Base-by-base conservation (phyloP, 768 basidiomycete genomes). In the Mycena haematopus region DNA sequence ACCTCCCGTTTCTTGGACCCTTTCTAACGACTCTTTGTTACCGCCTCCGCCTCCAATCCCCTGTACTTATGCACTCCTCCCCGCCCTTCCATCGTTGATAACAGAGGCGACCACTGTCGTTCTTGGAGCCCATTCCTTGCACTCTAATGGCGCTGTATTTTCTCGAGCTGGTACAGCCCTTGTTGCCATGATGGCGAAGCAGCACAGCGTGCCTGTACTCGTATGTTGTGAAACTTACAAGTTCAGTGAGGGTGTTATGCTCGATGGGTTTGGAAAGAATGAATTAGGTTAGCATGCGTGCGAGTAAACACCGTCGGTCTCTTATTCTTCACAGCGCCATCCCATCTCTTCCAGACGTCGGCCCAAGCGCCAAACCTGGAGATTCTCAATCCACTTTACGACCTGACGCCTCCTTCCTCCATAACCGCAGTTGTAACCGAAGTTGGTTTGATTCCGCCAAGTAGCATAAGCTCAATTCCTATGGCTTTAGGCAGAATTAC, bases 221-320 rank as follows among this genome's bases (percentile, higher is more conserved):
- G 95, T 97, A 25, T 98, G 95, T 66, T 97, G 96, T 69, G 97
- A 99, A 77, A 99, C 97, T 5, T 99, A 99, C 79, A 99, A 99
- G 75, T 99, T 96, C 70, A 92, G 92, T 19, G 96, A 99, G 69
- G 87, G 87, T 35, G 90, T 99, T 29, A 89, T 92, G 75, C 80
- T 99, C 57, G 97, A 99, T 74, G 91, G 91, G 21, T 95, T 99
- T 68, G 94, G 92, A 46, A 95, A 93, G 75, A 99, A 99, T 70
- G 97, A 99, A 76, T 80, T 98, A 42, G 97, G 96, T 93, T 67
- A 73, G 85, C 50, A 38, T 17, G 27, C 25, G 53, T 62, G 38
- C 6, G 3, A 51, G 25, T 47, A 24, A 27, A 42, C 47, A 21
- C 25, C 1, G 19, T 44, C 46, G 13, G 8, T 29, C n/a, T 49